A percentile compares a stretch with the other conserved stretches of the same genome.
Evolutionary conservation across 1,284 basidiomycete genomes (phyloP).

Genomic region (Pterulicium gracile): DNA sequence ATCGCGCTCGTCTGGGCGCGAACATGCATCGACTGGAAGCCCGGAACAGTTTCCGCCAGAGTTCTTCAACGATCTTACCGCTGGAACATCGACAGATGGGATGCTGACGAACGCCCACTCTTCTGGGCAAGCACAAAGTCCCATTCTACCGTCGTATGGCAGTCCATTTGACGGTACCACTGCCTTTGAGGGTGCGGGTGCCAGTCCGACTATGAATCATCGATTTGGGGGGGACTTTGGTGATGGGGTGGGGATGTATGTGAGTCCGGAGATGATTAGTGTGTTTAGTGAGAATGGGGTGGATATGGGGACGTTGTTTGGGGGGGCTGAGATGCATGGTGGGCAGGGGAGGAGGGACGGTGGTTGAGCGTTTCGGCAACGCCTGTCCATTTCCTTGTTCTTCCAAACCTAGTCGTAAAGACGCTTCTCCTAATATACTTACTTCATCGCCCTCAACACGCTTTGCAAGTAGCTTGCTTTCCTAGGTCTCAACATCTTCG

Average conservation of each 20-base stretch:
- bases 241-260: constrained; percentile 3
- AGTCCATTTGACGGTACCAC: constrained; percentile 25
- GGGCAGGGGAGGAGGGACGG: too few relatives aligned
- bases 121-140: constrained; percentile 9
- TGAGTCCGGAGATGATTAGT: constrained; percentile 2
- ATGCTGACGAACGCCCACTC: constrained; percentile 12
- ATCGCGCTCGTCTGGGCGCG: constrained; percentile 29
- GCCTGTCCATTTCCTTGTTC: too few relatives aligned
- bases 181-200: constrained; percentile 19
- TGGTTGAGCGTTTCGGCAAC: too few relatives aligned
- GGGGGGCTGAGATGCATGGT: background rate
- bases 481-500: too few relatives aligned
- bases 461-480: too few relatives aligned
- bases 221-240: background rate
- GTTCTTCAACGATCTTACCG: constrained; percentile 14
- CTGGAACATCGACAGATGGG: background rate
- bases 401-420: too few relatives aligned
- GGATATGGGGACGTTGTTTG: background rate
- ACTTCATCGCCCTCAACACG: too few relatives aligned
- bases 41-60: constrained; percentile 32
- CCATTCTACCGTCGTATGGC: constrained; percentile 14
- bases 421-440: too few relatives aligned
- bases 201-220: too few relatives aligned
- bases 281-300: constrained; percentile 1
- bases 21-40: constrained; percentile 45